Conservation (phyloP, 345 rosid genomes). For the Euphorbia lathyris region DNA sequence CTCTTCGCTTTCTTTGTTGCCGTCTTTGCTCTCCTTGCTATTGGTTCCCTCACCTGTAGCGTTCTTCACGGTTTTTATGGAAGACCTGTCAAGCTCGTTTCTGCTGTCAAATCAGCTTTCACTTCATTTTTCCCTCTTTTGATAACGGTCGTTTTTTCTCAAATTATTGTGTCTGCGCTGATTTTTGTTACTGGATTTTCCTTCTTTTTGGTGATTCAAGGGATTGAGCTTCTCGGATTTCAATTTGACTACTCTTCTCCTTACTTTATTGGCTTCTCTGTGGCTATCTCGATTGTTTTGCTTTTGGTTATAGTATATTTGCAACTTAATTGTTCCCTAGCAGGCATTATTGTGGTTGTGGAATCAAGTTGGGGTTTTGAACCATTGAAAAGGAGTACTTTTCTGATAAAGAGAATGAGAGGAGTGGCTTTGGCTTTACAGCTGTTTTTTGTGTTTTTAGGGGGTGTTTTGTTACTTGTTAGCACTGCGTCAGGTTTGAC, state of each 20-base stretch:
- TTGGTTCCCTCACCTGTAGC: constrained; percentile 63
- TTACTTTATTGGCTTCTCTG: constrained; percentile 17
- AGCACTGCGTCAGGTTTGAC: constrained; percentile 15
- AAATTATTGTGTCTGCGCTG: constrained; percentile 29
- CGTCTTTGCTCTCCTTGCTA: constrained; percentile 41
- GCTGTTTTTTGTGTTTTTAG: constrained; percentile 26
- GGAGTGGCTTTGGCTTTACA: constrained; percentile 36
- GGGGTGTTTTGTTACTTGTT: constrained; percentile 30
- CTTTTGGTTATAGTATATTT: constrained; percentile 25
- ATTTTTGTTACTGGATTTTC: constrained; percentile 23
- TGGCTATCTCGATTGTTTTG: constrained; percentile 15
- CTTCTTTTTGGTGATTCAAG: constrained; percentile 20
- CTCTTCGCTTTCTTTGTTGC: constrained; percentile 29
- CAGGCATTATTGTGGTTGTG: constrained; percentile 49
- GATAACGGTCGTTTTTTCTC: constrained; percentile 27
- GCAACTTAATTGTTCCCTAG: constrained; percentile 50
- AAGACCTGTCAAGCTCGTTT: constrained; percentile 63
- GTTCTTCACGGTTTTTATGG: constrained; percentile 74
- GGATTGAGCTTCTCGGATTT: constrained; percentile 28
- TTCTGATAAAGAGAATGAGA: constrained; percentile 48
- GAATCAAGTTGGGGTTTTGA: constrained; percentile 66
- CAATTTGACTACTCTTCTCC: constrained; percentile 34
- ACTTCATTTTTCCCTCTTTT: constrained; percentile 56
- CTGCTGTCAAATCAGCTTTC: constrained; percentile 54
- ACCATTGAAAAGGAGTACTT: constrained; percentile 57